These are phyloP conservation scores for Pythium pectinolyticum DNA, from an alignment of 352 stramenopile genomes.

Conservation along the genomic window DNA sequence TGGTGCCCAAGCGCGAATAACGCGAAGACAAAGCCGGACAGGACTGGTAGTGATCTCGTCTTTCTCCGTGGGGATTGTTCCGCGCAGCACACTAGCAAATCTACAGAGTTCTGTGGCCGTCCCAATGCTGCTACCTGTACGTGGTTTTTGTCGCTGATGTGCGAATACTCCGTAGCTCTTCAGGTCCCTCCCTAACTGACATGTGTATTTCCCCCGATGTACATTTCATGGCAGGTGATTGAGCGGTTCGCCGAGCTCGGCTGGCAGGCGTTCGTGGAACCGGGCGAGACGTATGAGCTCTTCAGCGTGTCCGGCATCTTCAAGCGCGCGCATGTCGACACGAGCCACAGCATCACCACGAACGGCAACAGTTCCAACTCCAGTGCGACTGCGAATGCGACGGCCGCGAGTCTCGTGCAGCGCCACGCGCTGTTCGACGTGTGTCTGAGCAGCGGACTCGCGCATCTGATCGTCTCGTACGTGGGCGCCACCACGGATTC, in stretches of 20 bases:
- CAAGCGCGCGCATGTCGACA: slow-evolving; percentile 35
- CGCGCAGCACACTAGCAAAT: no score
- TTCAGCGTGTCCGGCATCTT: slow-evolving; percentile 72
- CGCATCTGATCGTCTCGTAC: slow-evolving; percentile 73
- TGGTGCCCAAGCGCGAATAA: slow-evolving; percentile 7
- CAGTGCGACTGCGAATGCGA: no score
- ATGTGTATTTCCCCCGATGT: no score
- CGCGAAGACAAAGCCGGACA: neutral
- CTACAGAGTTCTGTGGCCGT: neutral
- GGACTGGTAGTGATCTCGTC: no score
- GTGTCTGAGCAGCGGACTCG: slow-evolving; percentile 67
- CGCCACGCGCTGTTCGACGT: slow-evolving; percentile 78
- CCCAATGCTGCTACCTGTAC: slow-evolving; percentile 32
- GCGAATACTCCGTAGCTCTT: no score
- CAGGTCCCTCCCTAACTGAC: no score
- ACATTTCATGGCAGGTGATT: slow-evolving; percentile 43
- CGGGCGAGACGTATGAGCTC: slow-evolving; percentile 84
- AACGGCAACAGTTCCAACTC: no score
- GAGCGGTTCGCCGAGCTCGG: slow-evolving; percentile 78
- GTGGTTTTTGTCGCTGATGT: no score
- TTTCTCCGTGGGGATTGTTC: no score
- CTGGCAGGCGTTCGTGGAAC: slow-evolving; percentile 78
- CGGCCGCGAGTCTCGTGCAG: slow-evolving; percentile 40
- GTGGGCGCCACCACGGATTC: slow-evolving; percentile 37
- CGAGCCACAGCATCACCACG: slow-evolving; percentile 1